phyloP scores from a whole-genome alignment of 1,284 basidiomycete genomes.

The Puccinia horiana region DNA sequence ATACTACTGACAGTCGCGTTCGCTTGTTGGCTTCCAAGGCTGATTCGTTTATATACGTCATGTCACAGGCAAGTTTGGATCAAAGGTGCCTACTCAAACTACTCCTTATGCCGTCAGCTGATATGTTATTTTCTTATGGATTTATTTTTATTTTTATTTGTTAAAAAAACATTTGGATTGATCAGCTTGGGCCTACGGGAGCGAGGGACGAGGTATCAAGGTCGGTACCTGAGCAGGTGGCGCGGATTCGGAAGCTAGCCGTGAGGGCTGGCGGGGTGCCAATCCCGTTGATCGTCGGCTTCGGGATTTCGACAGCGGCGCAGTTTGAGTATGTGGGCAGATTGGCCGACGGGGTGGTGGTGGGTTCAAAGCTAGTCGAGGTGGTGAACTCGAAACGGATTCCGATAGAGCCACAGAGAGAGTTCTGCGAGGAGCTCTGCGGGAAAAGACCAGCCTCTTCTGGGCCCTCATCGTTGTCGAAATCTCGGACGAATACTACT shows the following conservation, averaged over 20 bases:
- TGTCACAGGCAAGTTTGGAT: slow-evolving; percentile 66
- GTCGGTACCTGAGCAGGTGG: slow-evolving; percentile 27
- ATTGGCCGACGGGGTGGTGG: slow-evolving; percentile 84
- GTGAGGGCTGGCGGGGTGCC: slow-evolving; percentile 60
- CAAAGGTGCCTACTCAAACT: background rate
- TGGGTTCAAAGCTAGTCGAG: slow-evolving; percentile 81
- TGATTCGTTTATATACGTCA: slow-evolving; percentile 96
- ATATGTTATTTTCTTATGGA: background rate
- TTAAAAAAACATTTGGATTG: background rate
- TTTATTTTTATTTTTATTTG: no score
- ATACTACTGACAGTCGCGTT: slow-evolving; percentile 81
- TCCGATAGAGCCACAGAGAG: slow-evolving; percentile 50
- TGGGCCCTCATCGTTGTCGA: background rate
- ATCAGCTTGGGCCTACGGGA: slow-evolving; percentile 41
- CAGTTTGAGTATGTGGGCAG: slow-evolving; percentile 83
- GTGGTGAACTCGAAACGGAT: slow-evolving; percentile 67
- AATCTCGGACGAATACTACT: background rate
- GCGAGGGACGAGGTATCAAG: slow-evolving; percentile 11
- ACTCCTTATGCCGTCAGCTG: background rate
- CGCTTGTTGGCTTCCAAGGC: slow-evolving; percentile 88
- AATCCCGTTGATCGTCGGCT: slow-evolving; percentile 89
- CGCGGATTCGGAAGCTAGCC: slow-evolving; percentile 12
- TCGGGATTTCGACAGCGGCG: slow-evolving; percentile 87
- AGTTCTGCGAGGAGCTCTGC: slow-evolving; percentile 40
- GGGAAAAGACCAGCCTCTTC: slow-evolving; percentile 4